Conservation (phyloP, 1,284 basidiomycete genomes). For the Rhodotorula sp. region DNA sequence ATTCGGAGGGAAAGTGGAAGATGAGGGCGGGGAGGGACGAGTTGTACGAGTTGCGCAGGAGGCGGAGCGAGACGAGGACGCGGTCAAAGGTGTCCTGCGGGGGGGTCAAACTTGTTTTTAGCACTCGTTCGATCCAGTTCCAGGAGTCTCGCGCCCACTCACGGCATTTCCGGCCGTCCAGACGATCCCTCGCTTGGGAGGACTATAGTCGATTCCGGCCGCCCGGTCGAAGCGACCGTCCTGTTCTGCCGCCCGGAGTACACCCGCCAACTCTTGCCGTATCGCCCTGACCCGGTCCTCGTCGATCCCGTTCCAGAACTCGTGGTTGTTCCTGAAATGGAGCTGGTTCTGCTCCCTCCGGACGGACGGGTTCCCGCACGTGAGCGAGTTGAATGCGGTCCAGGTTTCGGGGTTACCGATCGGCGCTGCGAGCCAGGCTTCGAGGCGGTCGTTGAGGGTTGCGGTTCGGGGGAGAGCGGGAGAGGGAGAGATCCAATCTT, state of each 20-base stretch:
- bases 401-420: conserved; percentile 31
- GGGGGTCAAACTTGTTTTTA: accelerated
- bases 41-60: conserved; percentile 48
- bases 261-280: conserved; percentile 12
- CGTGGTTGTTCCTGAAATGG: neutral
- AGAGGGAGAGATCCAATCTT: conserved; percentile 37
- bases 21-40: conserved; percentile 51
- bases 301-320: conserved; percentile 10
- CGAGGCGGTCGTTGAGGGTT: conserved; percentile 49
- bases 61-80: conserved; percentile 50
- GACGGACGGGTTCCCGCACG: conserved; percentile 33
- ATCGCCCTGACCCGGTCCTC: conserved; percentile 3
- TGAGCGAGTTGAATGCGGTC: conserved; percentile 37
- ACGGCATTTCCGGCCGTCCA: conserved; percentile 55
- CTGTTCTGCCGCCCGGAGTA: neutral
- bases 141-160: neutral
- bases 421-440: conserved; percentile 51
- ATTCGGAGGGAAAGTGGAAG: conserved; percentile 53
- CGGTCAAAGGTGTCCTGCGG: conserved; percentile 51
- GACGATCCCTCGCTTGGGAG: conserved; percentile 49
- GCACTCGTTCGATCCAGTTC: too few species aligned
- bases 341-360: conserved; percentile 8
- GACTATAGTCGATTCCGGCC: neutral
- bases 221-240: neutral
- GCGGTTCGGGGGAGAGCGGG: conserved; percentile 49